A percentile compares a stretch with the other conserved stretches of the same genome.
phyloP scores from a whole-genome alignment of 768 basidiomycete genomes.

The Pleurotus tuoliensis region DNA sequence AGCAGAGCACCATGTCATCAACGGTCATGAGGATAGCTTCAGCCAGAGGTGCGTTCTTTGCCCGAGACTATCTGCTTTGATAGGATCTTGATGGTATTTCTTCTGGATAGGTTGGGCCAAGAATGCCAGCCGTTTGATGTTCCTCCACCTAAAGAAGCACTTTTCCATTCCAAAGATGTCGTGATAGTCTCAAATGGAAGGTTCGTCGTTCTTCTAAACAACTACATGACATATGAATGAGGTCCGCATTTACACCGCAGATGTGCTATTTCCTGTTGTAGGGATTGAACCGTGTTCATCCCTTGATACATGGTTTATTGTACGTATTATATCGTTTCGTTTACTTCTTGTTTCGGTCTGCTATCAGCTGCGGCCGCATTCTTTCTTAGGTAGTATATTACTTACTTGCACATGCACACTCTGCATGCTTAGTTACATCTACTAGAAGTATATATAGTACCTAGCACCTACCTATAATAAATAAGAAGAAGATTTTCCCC shows the following conservation, averaged over 20 bases:
- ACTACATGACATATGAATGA: background rate
- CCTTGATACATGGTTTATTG: too few relatives aligned
- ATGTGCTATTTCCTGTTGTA: slow-evolving; percentile 48
- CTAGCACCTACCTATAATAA: too few relatives aligned
- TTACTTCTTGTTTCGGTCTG: too few relatives aligned
- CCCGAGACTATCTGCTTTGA: background rate
- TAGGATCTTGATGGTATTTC: background rate
- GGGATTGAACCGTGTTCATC: too few relatives aligned
- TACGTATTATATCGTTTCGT: too few relatives aligned
- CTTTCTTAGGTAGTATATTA: too few relatives aligned
- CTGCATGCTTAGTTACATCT: too few relatives aligned
- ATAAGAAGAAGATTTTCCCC: too few relatives aligned
- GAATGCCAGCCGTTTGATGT: slow-evolving; percentile 40
- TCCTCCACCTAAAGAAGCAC: slow-evolving; percentile 34
- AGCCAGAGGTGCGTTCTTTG: slow-evolving; percentile 36
- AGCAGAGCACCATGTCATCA: slow-evolving; percentile 36
- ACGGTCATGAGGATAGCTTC: slow-evolving; percentile 47
- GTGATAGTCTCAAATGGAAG: slow-evolving; percentile 57
- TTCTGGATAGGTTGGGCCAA: slow-evolving; percentile 33
- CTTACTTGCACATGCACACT: too few relatives aligned
- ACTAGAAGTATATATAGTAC: too few relatives aligned
- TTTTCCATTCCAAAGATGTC: slow-evolving; percentile 47
- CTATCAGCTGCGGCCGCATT: too few relatives aligned
- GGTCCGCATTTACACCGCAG: slow-evolving; percentile 17
- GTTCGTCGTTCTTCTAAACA: slow-evolving; percentile 16